Conservation (phyloP, 345 rosid genomes). For the Cochlearia excelsa region DNA sequence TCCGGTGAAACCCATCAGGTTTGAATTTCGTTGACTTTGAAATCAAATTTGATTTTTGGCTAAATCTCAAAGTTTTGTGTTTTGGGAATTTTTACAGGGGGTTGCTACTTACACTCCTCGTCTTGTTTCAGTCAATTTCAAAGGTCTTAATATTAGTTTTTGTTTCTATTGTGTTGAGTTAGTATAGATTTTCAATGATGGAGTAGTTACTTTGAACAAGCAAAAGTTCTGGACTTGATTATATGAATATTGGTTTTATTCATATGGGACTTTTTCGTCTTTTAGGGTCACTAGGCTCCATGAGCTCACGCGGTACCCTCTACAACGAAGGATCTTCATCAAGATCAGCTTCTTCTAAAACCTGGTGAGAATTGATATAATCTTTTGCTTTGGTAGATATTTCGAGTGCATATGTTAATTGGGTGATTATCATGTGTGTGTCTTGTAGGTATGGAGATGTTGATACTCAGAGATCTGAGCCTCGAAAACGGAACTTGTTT, state of each 20-base stretch:
- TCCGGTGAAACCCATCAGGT: conserved; percentile 80
- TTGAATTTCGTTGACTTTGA: conserved; percentile 21
- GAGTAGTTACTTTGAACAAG: conserved; percentile 1
- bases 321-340: conserved; percentile 45
- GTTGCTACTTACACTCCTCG: conserved; percentile 77
- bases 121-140: conserved; percentile 62
- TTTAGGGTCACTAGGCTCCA: conserved; percentile 82
- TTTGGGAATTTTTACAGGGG: conserved; percentile 49
- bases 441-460: conserved; percentile 64
- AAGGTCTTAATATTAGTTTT: conserved; percentile 48
- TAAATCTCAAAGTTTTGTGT: conserved; percentile 1
- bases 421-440: not conserved
- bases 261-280: conserved; percentile 9
- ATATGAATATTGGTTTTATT: conserved; percentile 1
- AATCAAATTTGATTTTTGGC: not conserved
- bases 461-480: conserved; percentile 56
- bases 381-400: conserved; percentile 1
- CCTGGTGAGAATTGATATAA: conserved; percentile 53
- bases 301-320: conserved; percentile 69
- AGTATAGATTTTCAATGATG: not conserved
- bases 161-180: not conserved
- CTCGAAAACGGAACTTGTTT: conserved; percentile 57
- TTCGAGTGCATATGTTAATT: not conserved
- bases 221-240: conserved; percentile 9
- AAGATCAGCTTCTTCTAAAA: conserved; percentile 44